Base-by-base conservation (phyloP, 192 early-diverging fungal species). In the Paraglomus occultum region DNA sequence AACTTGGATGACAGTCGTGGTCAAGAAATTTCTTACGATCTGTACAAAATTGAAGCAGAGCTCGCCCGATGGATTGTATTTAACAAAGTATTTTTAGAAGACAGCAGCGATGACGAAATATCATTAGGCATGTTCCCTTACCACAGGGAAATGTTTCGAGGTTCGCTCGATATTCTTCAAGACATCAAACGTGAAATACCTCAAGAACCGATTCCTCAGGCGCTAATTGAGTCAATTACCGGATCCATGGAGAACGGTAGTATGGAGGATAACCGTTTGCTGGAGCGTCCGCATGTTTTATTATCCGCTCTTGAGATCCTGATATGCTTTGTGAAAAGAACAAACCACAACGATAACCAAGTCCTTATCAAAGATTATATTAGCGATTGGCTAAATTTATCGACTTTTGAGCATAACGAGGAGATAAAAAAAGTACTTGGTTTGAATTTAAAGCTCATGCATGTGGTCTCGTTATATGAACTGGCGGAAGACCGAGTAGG, bases 311-410 rank as follows among this genome's bases (percentile, higher is more conserved):
- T 72, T 9, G 71, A 72, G 49, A 72, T 72, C 17, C 31, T 72
- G 9, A 46, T 72, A 39, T 72, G 71, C 50, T 72, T 65, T 40
- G 11, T 72, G 14, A 66, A 72, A 66, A 46, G 64, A 8, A 72
- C 49, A 18, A 17, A 17, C 38, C 20, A 17, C 17, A 44, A 31
- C 4, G 39, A 72, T 53, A 51, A 31, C 11, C 46, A 72, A 17
- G 65, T 54, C 20, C 42, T 22, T 1, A 63, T 72, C 8, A 67
- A 20, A 18, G 63, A 66, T 18, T 72, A 54, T 53, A 43, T 63
- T 44, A n/a, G 52, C 12, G 49, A 72, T 31, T 72, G 71, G 71
- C 38, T 72, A 5, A 65, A 64, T 42, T 44, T 48, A 45, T 71
- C 70, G 17, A 51, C 9, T 5, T 18, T 72, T 6, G 9, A 31